Base-by-base conservation (phyloP, 179 eudicot species). In the Corrigiola litoralis region DNA sequence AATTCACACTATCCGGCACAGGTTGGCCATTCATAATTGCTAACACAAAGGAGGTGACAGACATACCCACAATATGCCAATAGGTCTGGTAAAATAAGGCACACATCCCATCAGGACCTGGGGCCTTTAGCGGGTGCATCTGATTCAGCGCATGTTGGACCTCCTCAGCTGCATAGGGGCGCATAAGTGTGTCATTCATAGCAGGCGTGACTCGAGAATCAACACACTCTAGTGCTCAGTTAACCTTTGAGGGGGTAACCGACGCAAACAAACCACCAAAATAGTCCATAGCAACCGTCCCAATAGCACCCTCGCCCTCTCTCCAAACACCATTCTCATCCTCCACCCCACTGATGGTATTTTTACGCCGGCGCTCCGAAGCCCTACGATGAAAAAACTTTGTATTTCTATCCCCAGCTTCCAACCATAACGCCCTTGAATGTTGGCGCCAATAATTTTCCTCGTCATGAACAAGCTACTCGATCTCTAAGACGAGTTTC, bases 71-170 rank as follows among this genome's bases (percentile, higher is more conserved):
- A 60, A 60, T 60, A 24, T 41, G 49, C 49, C 49, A 59, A 6
- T 59, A 59, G 2, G 50, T 18, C 8, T 59, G 64, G 2, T 37
- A 60, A 42, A 60, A 42, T 1, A 40, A 1, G 0, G 36, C 47
- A 4, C 46, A 40, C 64, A 60, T 60, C 12, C 64, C 64, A 24
- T 59, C 50, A 1, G 36, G 64, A 1, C 36, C 49, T 0, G 49
- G 64, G 5, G 64, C 64, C 8, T 59, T 59, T 0, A 59, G 12
- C 9, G 64, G 64, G n/a, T 59, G 33, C 50, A 59, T 40, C 5
- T 59, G 64, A 2, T 41, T 7, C 2, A 59, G 24, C 0, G 50
- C 37, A 0, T 1, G 23, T 3, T 24, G 3, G 0, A 23, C 10
- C 23, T 59, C 64, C 0, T 40, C 64, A 18, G 12, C 25, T 0